phyloP scores from a whole-genome alignment of 345 rosid genomes.

The Citropsis articulata region DNA sequence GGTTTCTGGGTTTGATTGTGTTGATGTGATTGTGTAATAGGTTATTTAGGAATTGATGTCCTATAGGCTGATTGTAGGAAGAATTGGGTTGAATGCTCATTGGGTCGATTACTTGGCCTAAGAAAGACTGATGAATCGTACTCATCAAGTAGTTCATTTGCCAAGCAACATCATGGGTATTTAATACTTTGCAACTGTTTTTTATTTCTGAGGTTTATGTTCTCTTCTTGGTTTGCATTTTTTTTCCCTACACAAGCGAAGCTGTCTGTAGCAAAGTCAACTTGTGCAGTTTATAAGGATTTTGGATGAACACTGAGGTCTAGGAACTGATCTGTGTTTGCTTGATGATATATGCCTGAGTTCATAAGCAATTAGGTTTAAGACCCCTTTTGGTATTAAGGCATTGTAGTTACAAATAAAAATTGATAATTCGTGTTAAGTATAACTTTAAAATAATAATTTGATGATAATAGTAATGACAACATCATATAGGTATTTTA shows the following conservation, averaged over 20 bases:
- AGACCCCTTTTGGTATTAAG: too few species aligned
- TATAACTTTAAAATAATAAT: too few species aligned
- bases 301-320: neutral
- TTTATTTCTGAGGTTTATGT: neutral
- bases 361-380: too few species aligned
- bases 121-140: neutral
- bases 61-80: neutral
- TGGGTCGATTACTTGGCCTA: neutral
- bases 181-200: neutral
- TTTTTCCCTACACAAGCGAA: neutral
- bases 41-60: too few species aligned
- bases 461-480: too few species aligned
- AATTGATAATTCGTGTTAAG: too few species aligned
- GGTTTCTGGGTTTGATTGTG: too few species aligned
- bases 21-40: too few species aligned
- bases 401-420: too few species aligned
- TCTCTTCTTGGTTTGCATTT: neutral
- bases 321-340: neutral
- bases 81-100: neutral
- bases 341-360: neutral
- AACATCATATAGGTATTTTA: too few species aligned
- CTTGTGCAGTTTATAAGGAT: neutral
- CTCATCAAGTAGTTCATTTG: neutral
- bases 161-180: neutral
- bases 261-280: too few species aligned